Percentiles rank a stretch among this genome's conserved stretches.
These are phyloP conservation scores for Globisporangium lucens DNA, from an alignment of 352 stramenopile genomes.

Conservation along the genomic window DNA sequence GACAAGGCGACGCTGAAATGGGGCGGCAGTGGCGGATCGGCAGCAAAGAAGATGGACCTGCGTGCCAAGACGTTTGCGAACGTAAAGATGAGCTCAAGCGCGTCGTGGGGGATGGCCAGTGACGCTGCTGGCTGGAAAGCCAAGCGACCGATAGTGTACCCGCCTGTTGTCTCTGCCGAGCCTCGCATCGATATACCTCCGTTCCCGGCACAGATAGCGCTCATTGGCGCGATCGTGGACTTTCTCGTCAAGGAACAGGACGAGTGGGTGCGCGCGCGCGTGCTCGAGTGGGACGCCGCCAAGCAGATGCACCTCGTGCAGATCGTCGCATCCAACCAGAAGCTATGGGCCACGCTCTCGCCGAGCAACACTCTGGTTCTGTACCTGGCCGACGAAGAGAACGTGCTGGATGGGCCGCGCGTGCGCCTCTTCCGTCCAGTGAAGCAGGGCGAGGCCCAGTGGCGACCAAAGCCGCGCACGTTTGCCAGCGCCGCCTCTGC, in stretches of 20 bases:
- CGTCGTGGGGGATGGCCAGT: constrained; percentile 30
- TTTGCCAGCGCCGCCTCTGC: constrained; percentile 28
- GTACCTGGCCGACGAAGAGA: constrained; percentile 57
- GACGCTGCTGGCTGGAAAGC: constrained; percentile 46
- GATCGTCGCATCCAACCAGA: constrained; percentile 49
- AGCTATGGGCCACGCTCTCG: constrained; percentile 55
- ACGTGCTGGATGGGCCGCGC: constrained; percentile 47
- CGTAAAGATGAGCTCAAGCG: constrained; percentile 35
- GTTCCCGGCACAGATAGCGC: constrained; percentile 44
- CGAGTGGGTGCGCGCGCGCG: constrained; percentile 65
- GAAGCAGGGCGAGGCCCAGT: constrained; percentile 50
- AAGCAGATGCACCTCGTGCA: constrained; percentile 73
- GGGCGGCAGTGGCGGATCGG: constrained; percentile 6
- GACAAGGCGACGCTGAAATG: constrained; percentile 36
- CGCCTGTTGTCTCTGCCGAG: constrained; percentile 23
- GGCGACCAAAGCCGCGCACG: constrained; percentile 66
- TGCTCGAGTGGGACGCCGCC: constrained; percentile 62
- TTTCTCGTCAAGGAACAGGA: constrained; percentile 64
- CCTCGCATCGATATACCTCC: constrained; percentile 38
- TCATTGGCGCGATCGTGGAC: constrained; percentile 73
- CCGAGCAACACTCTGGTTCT: constrained; percentile 65
- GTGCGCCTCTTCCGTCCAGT: constrained; percentile 63
- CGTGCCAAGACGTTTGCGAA: constrained; percentile 26
- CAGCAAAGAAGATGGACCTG: constrained; percentile 23
- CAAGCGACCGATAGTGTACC: constrained; percentile 44